Evolutionary conservation across 83 land plant genomes (phyloP), one percentile per base, ranked within the genome.

Genomic region (Larix sibirica): DNA sequence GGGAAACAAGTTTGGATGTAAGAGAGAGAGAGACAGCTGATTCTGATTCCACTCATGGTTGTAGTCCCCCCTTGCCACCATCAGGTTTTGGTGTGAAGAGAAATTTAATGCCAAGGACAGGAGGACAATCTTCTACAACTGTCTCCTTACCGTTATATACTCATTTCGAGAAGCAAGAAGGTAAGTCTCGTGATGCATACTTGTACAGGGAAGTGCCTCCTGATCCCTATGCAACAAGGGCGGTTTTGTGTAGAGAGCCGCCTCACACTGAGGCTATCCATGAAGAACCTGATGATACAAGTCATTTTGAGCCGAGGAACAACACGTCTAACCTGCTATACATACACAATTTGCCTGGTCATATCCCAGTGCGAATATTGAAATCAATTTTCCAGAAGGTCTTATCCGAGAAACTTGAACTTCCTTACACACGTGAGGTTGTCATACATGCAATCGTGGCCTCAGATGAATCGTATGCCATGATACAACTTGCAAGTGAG

Each of bases 271-370:
- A 47, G 69, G 65, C 8, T 50, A 4, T 59, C 58, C 28, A 82
- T 60, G 36, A 82, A 28, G 84, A 85, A 2, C 31, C 40, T 38
- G 47, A 81, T 16, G 33, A 47, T 38, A 31, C 17, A 23, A 24
- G 36, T 13, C 50, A 64, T 62, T 24, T 64, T 14, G 86, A 85
- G 31, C 38, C 66, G 7, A 69, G 47, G 31, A 61, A 71, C 21
- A 23, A 71, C 21, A 23, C 71, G 40, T 74, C 80, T 13, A 62
- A 82, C n/a, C 56, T 62, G 26, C 79, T 86, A 21, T 86, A 69
- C 71, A 87, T 86, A 24, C 80, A 58, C 62, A 83, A 83, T 68
- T 28, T 83, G 40, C 88, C 87, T 24, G 86, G 81, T 21, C 40
- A 83, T 62, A 80, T 86, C 16, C 77, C 88, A 70, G 40, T 62